phyloP scores from a whole-genome alignment of 148 eudicot species.

The Chenopodium album region DNA sequence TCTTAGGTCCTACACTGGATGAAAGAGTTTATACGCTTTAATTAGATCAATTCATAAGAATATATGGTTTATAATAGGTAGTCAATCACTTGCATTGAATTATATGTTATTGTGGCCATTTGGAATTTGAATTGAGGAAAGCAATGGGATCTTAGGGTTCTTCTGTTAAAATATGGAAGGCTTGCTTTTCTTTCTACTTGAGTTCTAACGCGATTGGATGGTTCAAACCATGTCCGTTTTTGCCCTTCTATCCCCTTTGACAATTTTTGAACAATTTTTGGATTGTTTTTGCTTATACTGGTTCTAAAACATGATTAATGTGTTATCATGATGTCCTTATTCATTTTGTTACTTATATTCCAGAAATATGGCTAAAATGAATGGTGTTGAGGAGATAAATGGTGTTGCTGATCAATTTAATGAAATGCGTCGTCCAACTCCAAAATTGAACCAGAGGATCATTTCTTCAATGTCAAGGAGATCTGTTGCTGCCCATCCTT shows the following conservation, averaged over 20 bases:
- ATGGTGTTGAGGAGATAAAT: conserved; percentile 22
- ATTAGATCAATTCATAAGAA: too few relatives aligned
- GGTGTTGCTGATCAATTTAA: conserved; percentile 10
- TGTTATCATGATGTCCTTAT: neutral
- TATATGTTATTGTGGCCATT: neutral
- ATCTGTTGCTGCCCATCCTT: conserved; percentile 86
- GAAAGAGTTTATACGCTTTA: neutral
- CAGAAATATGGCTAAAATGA: conserved; percentile 28
- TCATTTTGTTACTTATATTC: conserved; percentile 4
- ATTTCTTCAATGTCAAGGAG: conserved; percentile 72
- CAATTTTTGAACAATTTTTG: neutral
- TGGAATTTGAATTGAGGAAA: neutral
- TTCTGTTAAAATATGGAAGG: neutral
- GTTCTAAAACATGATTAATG: neutral
- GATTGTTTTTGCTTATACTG: neutral
- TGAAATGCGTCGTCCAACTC: conserved; percentile 27
- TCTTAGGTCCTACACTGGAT: neutral
- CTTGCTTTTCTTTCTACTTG: neutral
- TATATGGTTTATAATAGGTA: too few relatives aligned
- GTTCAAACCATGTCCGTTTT: neutral
- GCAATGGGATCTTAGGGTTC: neutral
- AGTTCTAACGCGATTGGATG: neutral
- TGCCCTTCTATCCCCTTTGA: neutral
- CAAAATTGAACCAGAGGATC: conserved; percentile 69
- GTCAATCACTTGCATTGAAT: too few relatives aligned